A percentile compares a stretch with the other conserved stretches of the same genome.
Evolutionary conservation across 306 rosid genomes (phyloP).

Genomic region (Trifolium pratense): DNA sequence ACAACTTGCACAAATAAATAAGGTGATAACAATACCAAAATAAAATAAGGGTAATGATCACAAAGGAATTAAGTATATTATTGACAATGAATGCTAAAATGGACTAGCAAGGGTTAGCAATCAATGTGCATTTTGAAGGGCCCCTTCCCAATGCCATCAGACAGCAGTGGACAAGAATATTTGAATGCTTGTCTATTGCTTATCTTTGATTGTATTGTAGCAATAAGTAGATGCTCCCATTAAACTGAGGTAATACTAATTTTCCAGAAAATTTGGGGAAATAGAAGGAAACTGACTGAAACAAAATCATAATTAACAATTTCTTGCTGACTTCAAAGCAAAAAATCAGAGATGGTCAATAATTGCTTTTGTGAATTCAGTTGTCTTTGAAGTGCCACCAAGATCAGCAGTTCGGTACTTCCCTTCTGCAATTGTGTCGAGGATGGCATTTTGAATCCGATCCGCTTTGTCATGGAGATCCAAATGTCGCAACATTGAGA

Average conservation of each 20-base stretch:
- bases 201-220: constrained; percentile 37
- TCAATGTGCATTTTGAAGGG: constrained; percentile 36
- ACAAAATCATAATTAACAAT: constrained; percentile 44
- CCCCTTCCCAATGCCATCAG: not conserved
- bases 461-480: constrained; percentile 79
- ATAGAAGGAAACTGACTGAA: constrained; percentile 41
- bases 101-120: constrained; percentile 35
- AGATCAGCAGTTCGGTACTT: constrained; percentile 94
- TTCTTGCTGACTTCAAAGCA: constrained; percentile 41
- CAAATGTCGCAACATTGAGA: constrained; percentile 89
- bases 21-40: not conserved
- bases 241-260: constrained; percentile 53
- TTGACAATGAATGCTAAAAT: constrained; percentile 48
- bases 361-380: constrained; percentile 79
- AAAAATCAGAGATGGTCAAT: constrained; percentile 76
- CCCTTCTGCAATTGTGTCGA: constrained; percentile 86
- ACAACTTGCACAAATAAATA: constrained; percentile 38
- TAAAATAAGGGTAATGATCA: not conserved
- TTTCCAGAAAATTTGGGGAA: constrained; percentile 39
- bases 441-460: constrained; percentile 79
- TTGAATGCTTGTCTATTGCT: constrained; percentile 40
- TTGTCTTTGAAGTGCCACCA: constrained; percentile 81
- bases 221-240: constrained; percentile 45
- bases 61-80: constrained; percentile 36
- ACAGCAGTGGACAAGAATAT: constrained; percentile 31